Conservation (phyloP, 768 basidiomycete genomes). For the Leccinum incarnatum region DNA sequence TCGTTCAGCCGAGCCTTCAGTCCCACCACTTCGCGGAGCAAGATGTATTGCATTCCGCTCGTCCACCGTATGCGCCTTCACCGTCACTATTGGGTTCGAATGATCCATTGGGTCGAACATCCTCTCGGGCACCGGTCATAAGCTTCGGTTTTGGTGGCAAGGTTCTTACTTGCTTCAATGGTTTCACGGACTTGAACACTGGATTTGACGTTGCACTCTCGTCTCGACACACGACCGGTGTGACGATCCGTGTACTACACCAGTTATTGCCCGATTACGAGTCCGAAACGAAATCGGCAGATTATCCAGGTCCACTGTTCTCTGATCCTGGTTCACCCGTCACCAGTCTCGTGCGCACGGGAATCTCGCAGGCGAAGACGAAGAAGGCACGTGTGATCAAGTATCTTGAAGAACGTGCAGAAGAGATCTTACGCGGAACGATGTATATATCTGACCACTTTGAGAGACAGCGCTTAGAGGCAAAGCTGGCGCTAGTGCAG, state of each 20-base stretch:
- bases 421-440: constrained; percentile 75
- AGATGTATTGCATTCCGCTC: constrained; percentile 36
- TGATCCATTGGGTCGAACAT: constrained; percentile 74
- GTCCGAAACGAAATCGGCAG: constrained; percentile 47
- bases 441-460: constrained; percentile 59
- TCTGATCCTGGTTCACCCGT: constrained; percentile 67
- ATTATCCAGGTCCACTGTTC: constrained; percentile 87
- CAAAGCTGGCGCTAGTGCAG: constrained; percentile 69
- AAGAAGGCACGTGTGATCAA: constrained; percentile 78
- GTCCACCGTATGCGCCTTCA: constrained; percentile 75
- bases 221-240: constrained; percentile 63
- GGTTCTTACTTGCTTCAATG: constrained; percentile 85
- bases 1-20: constrained; percentile 17
- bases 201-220: constrained; percentile 79
- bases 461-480: constrained; percentile 64
- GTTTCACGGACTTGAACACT: constrained; percentile 58
- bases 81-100: constrained; percentile 80
- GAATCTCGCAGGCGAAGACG: constrained; percentile 63
- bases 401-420: constrained; percentile 73
- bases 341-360: constrained; percentile 65
- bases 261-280: constrained; percentile 69
- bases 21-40: constrained; percentile 21
- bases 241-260: constrained; percentile 66
- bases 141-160: constrained; percentile 95
- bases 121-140: constrained; percentile 72